Conservation (phyloP, 805 yeast genomes). For the Monosporozyma unispora region DNA sequence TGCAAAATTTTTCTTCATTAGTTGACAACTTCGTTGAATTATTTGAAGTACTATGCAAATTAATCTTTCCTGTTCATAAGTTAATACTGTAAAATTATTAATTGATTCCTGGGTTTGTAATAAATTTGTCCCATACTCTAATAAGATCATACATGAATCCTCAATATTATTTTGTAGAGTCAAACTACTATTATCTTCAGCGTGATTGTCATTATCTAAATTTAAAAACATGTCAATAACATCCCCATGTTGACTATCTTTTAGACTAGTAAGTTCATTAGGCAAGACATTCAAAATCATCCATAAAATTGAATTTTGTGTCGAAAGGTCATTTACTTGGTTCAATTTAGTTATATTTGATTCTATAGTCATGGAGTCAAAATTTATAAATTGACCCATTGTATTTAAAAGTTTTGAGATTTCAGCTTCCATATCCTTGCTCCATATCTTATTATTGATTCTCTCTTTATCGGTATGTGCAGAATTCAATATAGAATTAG, state of each 20-base stretch:
- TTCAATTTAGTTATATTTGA: background rate
- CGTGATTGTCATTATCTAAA: background rate
- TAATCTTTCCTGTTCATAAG: conserved; percentile 17
- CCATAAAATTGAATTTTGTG: background rate
- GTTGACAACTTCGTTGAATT: background rate
- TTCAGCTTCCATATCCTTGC: background rate
- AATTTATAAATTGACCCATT: background rate
- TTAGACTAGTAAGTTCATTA: conserved; percentile 1
- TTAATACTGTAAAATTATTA: conserved; percentile 11
- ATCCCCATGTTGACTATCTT: background rate
- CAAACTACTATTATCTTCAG: background rate
- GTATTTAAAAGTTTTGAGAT: background rate
- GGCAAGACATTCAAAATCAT: background rate
- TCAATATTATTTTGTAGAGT: background rate
- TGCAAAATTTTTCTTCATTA: conserved; percentile 28
- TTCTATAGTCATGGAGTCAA: background rate
- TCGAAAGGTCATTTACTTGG: background rate
- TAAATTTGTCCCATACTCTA: conserved; percentile 37
- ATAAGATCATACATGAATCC: conserved; percentile 23
- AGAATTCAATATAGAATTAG: background rate
- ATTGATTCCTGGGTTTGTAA: conserved; percentile 26
- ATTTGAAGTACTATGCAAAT: conserved; percentile 12
- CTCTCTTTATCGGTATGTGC: background rate
- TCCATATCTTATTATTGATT: background rate
- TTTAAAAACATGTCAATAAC: background rate